phyloP scores from a whole-genome alignment of 2,329 filamentous ascomycete species.

The Penicillium aurantiogriseum region DNA sequence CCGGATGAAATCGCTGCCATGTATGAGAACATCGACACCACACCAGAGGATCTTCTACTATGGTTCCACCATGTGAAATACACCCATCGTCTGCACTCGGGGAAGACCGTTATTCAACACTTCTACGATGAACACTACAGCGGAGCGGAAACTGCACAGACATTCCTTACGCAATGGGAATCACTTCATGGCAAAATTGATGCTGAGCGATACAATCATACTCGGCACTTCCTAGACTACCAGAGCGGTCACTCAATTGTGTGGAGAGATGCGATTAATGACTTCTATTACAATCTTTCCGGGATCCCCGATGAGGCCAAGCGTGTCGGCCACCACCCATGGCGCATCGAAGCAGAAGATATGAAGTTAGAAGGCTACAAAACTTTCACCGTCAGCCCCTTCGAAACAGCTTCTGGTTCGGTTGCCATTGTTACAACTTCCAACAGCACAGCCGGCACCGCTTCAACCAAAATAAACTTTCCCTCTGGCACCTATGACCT shows the following conservation, averaged over 20 bases:
- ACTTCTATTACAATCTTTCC: conserved; percentile 63
- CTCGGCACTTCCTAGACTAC: conserved; percentile 59
- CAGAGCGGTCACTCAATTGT: conserved; percentile 69
- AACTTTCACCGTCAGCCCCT: conserved; percentile 54
- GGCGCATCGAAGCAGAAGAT: conserved; percentile 66
- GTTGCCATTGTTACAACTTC: conserved; percentile 56
- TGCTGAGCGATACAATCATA: conserved; percentile 57
- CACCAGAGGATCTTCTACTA: conserved; percentile 65
- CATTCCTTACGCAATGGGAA: conserved; percentile 55
- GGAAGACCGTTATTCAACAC: conserved; percentile 67
- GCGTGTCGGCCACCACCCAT: conserved; percentile 61
- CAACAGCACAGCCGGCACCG: conserved; percentile 54
- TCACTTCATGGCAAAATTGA: conserved; percentile 58
- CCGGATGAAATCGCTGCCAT: conserved; percentile 56
- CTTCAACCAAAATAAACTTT: conserved; percentile 48
- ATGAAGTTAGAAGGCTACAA: conserved; percentile 63
- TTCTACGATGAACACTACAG: conserved; percentile 64
- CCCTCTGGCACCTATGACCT: conserved; percentile 59
- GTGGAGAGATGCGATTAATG: conserved; percentile 66
- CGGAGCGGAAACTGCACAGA: conserved; percentile 60
- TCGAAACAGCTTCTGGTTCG: conserved; percentile 58
- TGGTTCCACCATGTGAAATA: conserved; percentile 76
- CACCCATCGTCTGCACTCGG: conserved; percentile 60
- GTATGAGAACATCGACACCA: conserved; percentile 62
- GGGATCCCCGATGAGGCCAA: conserved; percentile 57